Base-by-base conservation (phyloP, 495 filamentous ascomycete genomes). In the Daldinia loculata region DNA sequence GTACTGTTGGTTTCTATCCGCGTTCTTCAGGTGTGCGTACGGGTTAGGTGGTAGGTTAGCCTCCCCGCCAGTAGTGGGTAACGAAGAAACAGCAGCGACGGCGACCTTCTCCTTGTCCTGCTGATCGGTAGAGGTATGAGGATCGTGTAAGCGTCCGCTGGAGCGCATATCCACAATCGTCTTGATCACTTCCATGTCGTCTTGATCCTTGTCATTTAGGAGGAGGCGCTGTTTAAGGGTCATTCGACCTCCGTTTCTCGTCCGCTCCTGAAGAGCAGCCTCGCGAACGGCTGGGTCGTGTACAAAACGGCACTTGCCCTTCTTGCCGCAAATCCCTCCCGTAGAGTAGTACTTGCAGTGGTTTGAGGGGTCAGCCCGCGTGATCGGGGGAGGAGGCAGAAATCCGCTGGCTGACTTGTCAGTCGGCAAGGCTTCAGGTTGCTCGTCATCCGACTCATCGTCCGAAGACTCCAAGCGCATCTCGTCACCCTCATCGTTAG, bases 241-340 rank as follows among this genome's bases (percentile, higher is more conserved):
- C 80, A 87, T 83, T 38, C 82, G 83, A 30, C 86, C 86, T 26
- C 83, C 83, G 71, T 87, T 87, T 62, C 77, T 73, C 56, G 84
- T 85, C 27, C 84, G 79, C 69, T 86, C 85, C 56, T 77, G 81
- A 30, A 87, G 75, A 24, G 86, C 85, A 55, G 83, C 83, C 63
- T 84, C 84, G 22, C 86, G 80, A 59, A 86, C 82, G 17, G 80
- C 79, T 4, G 81, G 77, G 67, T 88, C 86, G 70, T 88, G 86
- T 53, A 87, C 84, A 75, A 88, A 88, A 76, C 86, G 86, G 81
- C 86, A 88, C 84, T 88, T 88, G 84, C 84, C 85, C 83, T 86
- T 85, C 83, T 88, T 88, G 24, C 86, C 86, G 67, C 86, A 88
- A 22, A 79, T 87, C n/a, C 86, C 86, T 51, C 86, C 86, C 30